Evolutionary conservation across 1,284 basidiomycete genomes (phyloP).

Genomic region (Cronartium ribicola): DNA sequence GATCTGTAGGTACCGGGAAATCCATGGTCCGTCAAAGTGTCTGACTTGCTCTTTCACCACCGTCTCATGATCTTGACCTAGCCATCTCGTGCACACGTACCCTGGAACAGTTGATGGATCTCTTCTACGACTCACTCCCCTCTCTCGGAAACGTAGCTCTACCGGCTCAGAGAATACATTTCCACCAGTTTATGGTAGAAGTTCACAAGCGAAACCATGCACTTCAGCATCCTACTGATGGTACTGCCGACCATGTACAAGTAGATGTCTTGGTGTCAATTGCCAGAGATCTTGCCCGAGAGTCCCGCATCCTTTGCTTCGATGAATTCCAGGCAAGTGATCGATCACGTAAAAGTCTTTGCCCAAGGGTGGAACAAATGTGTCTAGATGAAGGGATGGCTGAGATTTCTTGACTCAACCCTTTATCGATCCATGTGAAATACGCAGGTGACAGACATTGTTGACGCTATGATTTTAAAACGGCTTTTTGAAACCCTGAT

Average conservation of each 20-base stretch:
- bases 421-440: not conserved
- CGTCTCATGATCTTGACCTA: not conserved
- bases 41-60: not conserved
- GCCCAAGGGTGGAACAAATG: not conserved
- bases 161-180: conserved; percentile 42
- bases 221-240: conserved; percentile 65
- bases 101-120: conserved; percentile 85
- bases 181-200: conserved; percentile 83
- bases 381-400: conserved; percentile 13
- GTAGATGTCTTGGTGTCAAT: conserved; percentile 85
- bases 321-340: conserved; percentile 88
- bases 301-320: conserved; percentile 85
- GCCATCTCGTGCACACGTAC: conserved; percentile 59
- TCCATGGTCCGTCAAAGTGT: conserved; percentile 18
- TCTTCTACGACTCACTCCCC: conserved; percentile 61
- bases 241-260: conserved; percentile 55
- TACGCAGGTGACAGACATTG: conserved; percentile 85
- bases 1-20: conserved; percentile 88
- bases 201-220: conserved; percentile 88
- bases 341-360: not conserved
- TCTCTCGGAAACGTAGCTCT: conserved; percentile 11
- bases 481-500: conserved; percentile 78
- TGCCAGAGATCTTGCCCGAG: conserved; percentile 77
- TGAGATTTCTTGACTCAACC: conserved; percentile 11
- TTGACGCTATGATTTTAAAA: conserved; percentile 95